These are phyloP conservation scores for Chrysanthemum lavandulifolium DNA, from an alignment of 129 eudicot genomes.

Conservation along the genomic window DNA sequence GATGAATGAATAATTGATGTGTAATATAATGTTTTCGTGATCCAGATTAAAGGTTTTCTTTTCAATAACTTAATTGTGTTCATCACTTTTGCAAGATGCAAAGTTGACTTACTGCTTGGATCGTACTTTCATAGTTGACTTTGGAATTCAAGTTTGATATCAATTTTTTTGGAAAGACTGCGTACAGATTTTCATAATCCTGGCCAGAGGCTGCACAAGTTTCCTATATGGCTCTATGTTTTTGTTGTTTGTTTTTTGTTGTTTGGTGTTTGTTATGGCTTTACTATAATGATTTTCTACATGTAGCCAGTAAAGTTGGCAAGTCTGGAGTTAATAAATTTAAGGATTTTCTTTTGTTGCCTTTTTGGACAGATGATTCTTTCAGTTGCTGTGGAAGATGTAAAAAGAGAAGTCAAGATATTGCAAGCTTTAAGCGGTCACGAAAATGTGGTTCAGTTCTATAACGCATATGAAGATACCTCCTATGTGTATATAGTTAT, in stretches of 20 bases:
- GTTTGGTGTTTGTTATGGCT: not conserved
- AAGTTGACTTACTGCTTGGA: slow-evolving; percentile 23
- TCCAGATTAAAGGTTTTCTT: not conserved
- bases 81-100: slow-evolving; percentile 15
- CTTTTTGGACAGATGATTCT: slow-evolving; percentile 69
- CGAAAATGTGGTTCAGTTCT: slow-evolving; percentile 92
- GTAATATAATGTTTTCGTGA: not conserved
- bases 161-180: not conserved
- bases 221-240: not conserved
- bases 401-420: slow-evolving; percentile 95
- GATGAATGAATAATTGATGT: slow-evolving; percentile 15
- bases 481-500: slow-evolving; percentile 87
- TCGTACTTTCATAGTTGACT: slow-evolving; percentile 2
- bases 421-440: slow-evolving; percentile 89
- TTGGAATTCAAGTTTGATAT: slow-evolving; percentile 11
- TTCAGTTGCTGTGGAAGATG: slow-evolving; percentile 94
- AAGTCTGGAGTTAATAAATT: slow-evolving; percentile 3
- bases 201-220: not conserved
- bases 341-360: not conserved
- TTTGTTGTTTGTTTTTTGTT: not conserved
- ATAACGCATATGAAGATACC: slow-evolving; percentile 85
- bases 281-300: not conserved
- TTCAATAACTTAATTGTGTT: not conserved
- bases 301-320: not conserved
- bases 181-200: not conserved